Evolutionary conservation across 2,329 filamentous ascomycete genomes (phyloP).

Genomic region (Neocucurbitaria cava): DNA sequence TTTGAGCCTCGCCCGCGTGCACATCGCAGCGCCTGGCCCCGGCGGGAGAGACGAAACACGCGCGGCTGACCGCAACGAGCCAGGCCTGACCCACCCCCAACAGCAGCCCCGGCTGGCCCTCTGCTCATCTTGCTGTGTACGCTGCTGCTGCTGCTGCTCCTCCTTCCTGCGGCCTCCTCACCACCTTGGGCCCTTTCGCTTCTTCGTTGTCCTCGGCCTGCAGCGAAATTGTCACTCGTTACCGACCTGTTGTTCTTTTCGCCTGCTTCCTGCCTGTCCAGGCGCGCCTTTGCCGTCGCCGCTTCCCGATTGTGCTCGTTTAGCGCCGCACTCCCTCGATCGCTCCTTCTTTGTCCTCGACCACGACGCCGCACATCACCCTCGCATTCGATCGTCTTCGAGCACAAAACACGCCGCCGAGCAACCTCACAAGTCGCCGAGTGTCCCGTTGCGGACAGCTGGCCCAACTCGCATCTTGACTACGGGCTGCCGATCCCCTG

Average conservation of each 20-base stretch:
- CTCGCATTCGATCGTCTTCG: slow-evolving; percentile 5
- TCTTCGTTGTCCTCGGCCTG: not conserved
- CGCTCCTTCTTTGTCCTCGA: slow-evolving; percentile 17
- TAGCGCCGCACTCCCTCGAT: slow-evolving; percentile 11
- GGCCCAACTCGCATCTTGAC: slow-evolving; percentile 10
- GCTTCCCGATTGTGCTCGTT: not conserved
- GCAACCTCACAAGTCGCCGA: slow-evolving; percentile 9
- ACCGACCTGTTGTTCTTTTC: slow-evolving; percentile 9
- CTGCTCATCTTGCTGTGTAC: slow-evolving; percentile 8
- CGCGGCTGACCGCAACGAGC: slow-evolving; percentile 15
- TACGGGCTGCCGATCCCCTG: slow-evolving; percentile 20
- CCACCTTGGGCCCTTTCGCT: slow-evolving; percentile 5
- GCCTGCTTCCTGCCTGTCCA: slow-evolving; percentile 1
- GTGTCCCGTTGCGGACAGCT: slow-evolving; percentile 16
- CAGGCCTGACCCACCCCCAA: slow-evolving; percentile 20
- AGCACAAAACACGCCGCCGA: not conserved
- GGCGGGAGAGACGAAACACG: slow-evolving; percentile 27
- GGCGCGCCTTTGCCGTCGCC: slow-evolving; percentile 10
- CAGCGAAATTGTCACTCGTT: no score
- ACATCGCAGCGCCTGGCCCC: slow-evolving; percentile 21
- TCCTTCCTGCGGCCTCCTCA: slow-evolving; percentile 8
- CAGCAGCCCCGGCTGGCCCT: slow-evolving; percentile 16
- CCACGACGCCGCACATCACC: slow-evolving; percentile 10
- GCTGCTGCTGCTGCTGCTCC: slow-evolving; percentile 2
- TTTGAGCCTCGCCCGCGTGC: slow-evolving; percentile 14